A percentile compares a stretch with the other conserved stretches of the same genome.
Evolutionary conservation across 192 early-diverging fungal species (phyloP).

Genomic region (Spizellomyces sp.): DNA sequence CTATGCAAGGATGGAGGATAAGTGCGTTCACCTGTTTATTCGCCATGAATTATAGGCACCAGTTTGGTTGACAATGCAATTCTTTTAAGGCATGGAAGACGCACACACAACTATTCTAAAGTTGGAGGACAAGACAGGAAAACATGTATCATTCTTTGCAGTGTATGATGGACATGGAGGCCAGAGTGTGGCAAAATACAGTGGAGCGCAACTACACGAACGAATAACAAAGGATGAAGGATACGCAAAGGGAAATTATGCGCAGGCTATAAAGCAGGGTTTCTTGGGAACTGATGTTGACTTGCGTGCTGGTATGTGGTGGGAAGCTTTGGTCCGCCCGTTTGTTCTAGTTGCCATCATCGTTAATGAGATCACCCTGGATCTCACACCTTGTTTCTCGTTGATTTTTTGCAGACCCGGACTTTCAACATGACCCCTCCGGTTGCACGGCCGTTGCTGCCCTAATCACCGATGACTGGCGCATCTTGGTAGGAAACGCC

Average conservation of each 20-base stretch:
- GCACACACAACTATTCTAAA: constrained; percentile 87
- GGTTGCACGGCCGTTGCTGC: constrained; percentile 96
- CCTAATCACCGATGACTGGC: constrained; percentile 81
- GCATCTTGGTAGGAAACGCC: constrained; percentile 85
- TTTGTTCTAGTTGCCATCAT: not conserved
- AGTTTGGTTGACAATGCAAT: not conserved
- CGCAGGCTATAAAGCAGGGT: constrained; percentile 77
- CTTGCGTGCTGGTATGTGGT: constrained; percentile 64
- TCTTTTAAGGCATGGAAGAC: constrained; percentile 87
- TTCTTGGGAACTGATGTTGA: constrained; percentile 81
- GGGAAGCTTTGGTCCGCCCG: not conserved
- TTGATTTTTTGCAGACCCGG: constrained; percentile 55
- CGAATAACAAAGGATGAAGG: constrained; percentile 63
- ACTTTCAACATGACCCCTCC: constrained; percentile 79
- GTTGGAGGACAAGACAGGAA: constrained; percentile 44
- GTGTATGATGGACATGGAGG: constrained; percentile 98
- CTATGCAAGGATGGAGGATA: constrained; percentile 98
- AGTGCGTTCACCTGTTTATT: constrained; percentile 51
- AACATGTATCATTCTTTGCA: constrained; percentile 81
- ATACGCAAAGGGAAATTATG: constrained; percentile 73
- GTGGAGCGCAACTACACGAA: constrained; percentile 76
- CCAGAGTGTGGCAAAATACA: constrained; percentile 77
- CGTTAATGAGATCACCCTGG: not conserved
- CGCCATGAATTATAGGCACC: not conserved
- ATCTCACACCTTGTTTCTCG: not conserved